phyloP scores from a whole-genome alignment of 305 asterid genomes.

The Coffea humblotiana region DNA sequence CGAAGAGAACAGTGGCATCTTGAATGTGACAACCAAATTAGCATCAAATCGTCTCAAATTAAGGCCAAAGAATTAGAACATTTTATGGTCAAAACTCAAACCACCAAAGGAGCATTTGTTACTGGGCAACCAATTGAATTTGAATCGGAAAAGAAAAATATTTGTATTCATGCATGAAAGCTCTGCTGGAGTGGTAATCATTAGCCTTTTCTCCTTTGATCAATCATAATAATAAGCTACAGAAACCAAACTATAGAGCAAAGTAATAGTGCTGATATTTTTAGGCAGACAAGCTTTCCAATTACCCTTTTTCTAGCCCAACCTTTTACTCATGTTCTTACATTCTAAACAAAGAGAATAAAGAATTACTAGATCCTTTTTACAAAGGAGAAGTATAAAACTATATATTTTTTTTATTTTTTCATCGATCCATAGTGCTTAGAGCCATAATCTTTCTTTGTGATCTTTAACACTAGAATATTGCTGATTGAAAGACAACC shows the following conservation, averaged over 20 bases:
- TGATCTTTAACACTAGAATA: neutral
- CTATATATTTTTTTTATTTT: neutral
- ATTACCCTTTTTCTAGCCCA: neutral
- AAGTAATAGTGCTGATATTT: conserved; percentile 10
- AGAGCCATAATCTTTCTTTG: neutral
- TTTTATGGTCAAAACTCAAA: neutral
- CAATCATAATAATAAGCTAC: neutral
- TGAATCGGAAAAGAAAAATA: neutral
- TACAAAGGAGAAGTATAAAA: neutral
- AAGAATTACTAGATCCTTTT: neutral
- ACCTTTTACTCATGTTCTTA: neutral
- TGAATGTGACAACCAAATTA: neutral
- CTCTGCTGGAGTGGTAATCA: conserved; percentile 1
- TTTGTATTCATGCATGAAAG: conserved; percentile 3
- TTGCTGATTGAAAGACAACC: neutral
- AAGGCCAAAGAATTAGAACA: neutral
- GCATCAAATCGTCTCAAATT: neutral
- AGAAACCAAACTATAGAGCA: neutral
- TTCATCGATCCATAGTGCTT: neutral
- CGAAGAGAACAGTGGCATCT: neutral
- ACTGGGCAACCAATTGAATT: conserved; percentile 5
- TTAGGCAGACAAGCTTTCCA: neutral
- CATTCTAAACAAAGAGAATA: neutral
- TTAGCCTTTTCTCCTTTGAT: neutral
- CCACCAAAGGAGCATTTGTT: neutral